A percentile compares a stretch with the other conserved stretches of the same genome.
phyloP scores from a whole-genome alignment of 176 grass and related monocot genomes.

The Carex myosuroides region DNA sequence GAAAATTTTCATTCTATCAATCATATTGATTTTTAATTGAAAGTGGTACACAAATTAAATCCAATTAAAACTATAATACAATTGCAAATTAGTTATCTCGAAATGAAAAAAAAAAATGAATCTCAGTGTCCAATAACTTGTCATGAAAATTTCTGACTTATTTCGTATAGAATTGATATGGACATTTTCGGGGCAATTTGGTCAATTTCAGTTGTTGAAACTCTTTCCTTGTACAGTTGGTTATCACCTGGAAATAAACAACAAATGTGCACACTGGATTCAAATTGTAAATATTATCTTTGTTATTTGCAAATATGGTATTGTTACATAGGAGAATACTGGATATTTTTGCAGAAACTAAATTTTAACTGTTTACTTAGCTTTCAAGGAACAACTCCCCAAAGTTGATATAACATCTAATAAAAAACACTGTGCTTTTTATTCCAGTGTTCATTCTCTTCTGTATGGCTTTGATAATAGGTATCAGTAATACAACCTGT shows the following conservation, averaged over 20 bases:
- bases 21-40: background rate
- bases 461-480: slow-evolving; percentile 24
- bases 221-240: background rate
- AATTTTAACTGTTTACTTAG: background rate
- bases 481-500: slow-evolving; percentile 96
- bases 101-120: background rate
- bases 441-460: background rate
- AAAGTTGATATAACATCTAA: background rate
- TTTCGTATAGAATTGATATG: background rate
- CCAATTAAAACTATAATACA: background rate
- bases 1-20: background rate
- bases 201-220: background rate
- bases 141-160: background rate
- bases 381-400: background rate
- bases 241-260: background rate
- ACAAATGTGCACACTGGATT: background rate
- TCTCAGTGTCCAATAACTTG: background rate
- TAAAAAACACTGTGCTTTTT: background rate
- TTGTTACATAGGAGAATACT: background rate
- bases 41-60: background rate
- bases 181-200: background rate
- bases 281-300: background rate
- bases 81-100: background rate
- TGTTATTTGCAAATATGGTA: background rate
- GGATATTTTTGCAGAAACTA: background rate